Conservation (phyloP, 352 stramenopile species). For the Phytophthora megakarya region DNA sequence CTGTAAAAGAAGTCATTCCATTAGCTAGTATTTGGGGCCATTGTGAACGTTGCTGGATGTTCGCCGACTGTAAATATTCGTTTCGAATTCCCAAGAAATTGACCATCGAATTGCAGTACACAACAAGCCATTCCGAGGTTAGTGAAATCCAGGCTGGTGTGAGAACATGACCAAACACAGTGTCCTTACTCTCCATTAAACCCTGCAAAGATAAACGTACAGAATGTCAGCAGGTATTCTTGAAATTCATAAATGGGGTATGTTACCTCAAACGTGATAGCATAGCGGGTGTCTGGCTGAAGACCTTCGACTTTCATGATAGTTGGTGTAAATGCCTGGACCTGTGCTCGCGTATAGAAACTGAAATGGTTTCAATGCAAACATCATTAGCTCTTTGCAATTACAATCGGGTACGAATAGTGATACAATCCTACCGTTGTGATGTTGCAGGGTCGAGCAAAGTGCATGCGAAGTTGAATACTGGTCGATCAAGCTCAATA, state of each 20-base stretch:
- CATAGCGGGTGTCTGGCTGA: conserved; percentile 56
- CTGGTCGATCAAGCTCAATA: conserved; percentile 59
- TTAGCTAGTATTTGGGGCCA: conserved; percentile 50
- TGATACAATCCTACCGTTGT: conserved; percentile 33
- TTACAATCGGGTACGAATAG: background rate
- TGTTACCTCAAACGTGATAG: conserved; percentile 61
- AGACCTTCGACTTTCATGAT: conserved; percentile 67
- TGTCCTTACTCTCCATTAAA: conserved; percentile 33
- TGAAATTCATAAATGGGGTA: background rate
- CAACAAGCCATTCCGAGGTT: conserved; percentile 57
- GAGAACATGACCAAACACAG: conserved; percentile 37
- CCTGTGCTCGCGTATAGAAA: conserved; percentile 20
- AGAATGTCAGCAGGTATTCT: background rate
- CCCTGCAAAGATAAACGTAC: conserved; percentile 34
- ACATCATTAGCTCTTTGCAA: background rate
- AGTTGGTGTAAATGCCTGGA: conserved; percentile 59
- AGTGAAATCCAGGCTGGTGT: conserved; percentile 46
- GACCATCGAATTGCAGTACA: conserved; percentile 46
- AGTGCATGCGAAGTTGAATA: conserved; percentile 43
- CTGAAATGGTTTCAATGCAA: conserved; percentile 12
- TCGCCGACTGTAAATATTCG: background rate
- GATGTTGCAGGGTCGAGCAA: conserved; percentile 38
- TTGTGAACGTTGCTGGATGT: conserved; percentile 12
- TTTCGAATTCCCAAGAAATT: conserved; percentile 24
- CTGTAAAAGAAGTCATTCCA: conserved; percentile 45